These are phyloP conservation scores for Metschnikowia bowlesiae DNA, from an alignment of 805 yeast species.

Conservation along the genomic window DNA sequence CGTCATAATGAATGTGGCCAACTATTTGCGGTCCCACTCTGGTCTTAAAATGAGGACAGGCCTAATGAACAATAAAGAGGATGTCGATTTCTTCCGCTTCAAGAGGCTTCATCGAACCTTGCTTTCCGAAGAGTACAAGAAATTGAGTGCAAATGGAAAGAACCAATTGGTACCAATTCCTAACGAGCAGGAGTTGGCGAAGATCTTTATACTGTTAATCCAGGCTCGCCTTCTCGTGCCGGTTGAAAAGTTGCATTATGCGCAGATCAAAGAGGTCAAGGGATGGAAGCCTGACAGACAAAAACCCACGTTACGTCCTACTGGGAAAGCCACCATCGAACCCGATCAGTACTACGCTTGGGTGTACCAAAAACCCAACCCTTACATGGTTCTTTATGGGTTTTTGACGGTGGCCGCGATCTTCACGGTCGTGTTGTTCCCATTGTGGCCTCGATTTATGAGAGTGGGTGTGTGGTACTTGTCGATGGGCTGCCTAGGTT, in stretches of 20 bases:
- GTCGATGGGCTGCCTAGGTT: constrained; percentile 69
- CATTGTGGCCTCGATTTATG: constrained; percentile 92
- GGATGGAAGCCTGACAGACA: constrained; percentile 60
- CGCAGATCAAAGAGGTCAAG: constrained; percentile 53
- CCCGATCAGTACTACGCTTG: constrained; percentile 78
- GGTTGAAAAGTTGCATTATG: constrained; percentile 65
- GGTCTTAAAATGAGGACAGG: constrained; percentile 82
- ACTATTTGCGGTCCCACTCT: constrained; percentile 59
- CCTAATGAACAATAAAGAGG: constrained; percentile 58
- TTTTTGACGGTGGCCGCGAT: constrained; percentile 62
- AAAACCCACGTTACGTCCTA: constrained; percentile 55
- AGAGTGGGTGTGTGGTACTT: constrained; percentile 87
- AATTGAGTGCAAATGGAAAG: constrained; percentile 44
- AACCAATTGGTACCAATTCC: constrained; percentile 41
- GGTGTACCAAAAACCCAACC: constrained; percentile 72
- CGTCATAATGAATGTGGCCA: constrained; percentile 64
- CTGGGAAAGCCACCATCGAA: constrained; percentile 53
- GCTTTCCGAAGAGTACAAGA: constrained; percentile 63
- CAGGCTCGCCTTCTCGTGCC: constrained; percentile 73
- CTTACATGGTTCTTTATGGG: constrained; percentile 58
- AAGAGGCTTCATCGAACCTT: constrained; percentile 82
- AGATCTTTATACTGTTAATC: constrained; percentile 62
- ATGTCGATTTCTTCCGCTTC: constrained; percentile 78
- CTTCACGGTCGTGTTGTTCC: constrained; percentile 70
- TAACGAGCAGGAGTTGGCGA: constrained; percentile 53